A percentile compares a stretch with the other conserved stretches of the same genome.
These are phyloP conservation scores for Tetracentron sinense DNA, from an alignment of 164 flowering plant genomes.

Conservation along the genomic window DNA sequence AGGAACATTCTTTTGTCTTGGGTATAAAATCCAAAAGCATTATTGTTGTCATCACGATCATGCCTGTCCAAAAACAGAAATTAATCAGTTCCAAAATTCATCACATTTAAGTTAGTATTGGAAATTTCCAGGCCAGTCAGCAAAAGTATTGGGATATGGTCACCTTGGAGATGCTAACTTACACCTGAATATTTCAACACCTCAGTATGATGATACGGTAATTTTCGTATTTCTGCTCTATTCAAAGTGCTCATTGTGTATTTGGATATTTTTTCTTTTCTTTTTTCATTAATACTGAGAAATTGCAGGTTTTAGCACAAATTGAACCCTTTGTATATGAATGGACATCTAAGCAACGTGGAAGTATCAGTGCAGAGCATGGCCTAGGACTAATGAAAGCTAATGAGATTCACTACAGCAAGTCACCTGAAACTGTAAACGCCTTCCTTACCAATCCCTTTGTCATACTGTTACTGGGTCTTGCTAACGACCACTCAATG, in stretches of 20 bases:
- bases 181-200: constrained; percentile 84
- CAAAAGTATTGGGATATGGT: constrained; percentile 81
- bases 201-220: constrained; percentile 74
- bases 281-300: neutral
- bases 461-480: neutral
- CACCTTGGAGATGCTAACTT: constrained; percentile 98
- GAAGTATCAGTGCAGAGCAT: constrained; percentile 98
- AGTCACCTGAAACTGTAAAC: constrained; percentile 75
- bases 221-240: constrained; percentile 16
- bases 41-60: neutral
- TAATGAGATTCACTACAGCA: constrained; percentile 82
- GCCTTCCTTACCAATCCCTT: neutral
- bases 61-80: constrained; percentile 1
- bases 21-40: neutral
- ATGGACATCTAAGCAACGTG: constrained; percentile 86
- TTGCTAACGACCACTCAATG: neutral
- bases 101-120: neutral
- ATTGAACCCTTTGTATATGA: constrained; percentile 97
- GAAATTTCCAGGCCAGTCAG: constrained; percentile 51
- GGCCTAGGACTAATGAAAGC: constrained; percentile 97
- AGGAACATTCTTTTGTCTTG: neutral
- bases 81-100: neutral
- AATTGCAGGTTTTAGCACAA: constrained; percentile 63
- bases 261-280: neutral
- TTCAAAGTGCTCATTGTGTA: neutral